Evolutionary conservation across 495 filamentous ascomycete species (phyloP).

Genomic region (Letharia lupina): DNA sequence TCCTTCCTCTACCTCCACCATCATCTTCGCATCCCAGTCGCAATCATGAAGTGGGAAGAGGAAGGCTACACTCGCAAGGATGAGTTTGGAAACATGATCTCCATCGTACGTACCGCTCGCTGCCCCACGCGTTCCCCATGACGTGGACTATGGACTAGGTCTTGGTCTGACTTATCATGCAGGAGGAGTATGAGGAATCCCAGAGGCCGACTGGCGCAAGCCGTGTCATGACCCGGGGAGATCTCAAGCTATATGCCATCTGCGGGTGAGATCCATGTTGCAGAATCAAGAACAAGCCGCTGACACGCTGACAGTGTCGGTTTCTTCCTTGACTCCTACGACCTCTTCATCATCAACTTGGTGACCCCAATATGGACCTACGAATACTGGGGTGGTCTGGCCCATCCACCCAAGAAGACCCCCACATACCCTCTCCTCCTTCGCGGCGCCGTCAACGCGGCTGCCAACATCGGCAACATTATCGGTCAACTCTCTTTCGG

Average conservation of each 20-base stretch:
- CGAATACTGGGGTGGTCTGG: constrained; percentile 34
- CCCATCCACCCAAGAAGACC: constrained; percentile 32
- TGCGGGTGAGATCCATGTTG: constrained; percentile 10
- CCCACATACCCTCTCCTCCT: constrained; percentile 55
- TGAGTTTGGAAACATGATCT: constrained; percentile 15
- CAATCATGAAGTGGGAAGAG: constrained; percentile 19
- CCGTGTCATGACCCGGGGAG: constrained; percentile 16
- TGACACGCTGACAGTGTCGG: constrained; percentile 15
- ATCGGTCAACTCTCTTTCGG: constrained; percentile 80
- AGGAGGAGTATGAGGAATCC: constrained; percentile 17
- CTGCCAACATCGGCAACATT: constrained; percentile 81
- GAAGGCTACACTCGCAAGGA: constrained; percentile 14
- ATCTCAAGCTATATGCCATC: constrained; percentile 17
- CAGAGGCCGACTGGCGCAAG: constrained; percentile 4
- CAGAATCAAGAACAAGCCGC: neutral
- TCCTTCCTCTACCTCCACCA: neutral
- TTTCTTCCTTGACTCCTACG: constrained; percentile 39
- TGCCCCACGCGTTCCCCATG: neutral
- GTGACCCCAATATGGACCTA: constrained; percentile 45
- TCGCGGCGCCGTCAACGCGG: constrained; percentile 71
- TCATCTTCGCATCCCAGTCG: neutral
- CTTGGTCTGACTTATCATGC: neutral
- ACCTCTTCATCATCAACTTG: constrained; percentile 74
- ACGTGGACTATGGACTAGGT: too few species aligned
- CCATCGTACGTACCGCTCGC: constrained; percentile 7